These are phyloP conservation scores for Arabidopsis suecica DNA, from an alignment of 345 rosid species.

Conservation along the genomic window DNA sequence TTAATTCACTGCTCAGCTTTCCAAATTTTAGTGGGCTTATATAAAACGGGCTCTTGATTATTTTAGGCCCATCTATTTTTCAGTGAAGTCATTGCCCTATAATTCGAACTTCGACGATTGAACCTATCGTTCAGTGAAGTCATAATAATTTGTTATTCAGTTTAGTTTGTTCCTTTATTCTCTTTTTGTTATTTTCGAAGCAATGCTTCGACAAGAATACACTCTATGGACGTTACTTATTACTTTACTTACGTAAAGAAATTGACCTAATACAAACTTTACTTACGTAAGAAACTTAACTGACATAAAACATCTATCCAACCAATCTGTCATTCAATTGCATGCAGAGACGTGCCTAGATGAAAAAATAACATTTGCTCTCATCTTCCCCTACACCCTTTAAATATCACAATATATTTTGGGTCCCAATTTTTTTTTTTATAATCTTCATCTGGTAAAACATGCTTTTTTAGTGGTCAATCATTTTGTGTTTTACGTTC, in stretches of 20 bases:
- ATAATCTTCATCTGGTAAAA: too few species aligned
- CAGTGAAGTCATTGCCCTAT: too few species aligned
- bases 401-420: too few species aligned
- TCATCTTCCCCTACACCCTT: background rate
- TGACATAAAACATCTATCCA: background rate
- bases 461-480: too few species aligned
- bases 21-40: background rate
- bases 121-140: too few species aligned
- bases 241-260: background rate
- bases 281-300: background rate
- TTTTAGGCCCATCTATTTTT: conserved; percentile 13
- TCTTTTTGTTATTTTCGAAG: too few species aligned
- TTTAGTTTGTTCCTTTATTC: too few species aligned
- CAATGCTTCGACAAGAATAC: too few species aligned
- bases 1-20: background rate
- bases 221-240: background rate
- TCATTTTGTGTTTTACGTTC: too few species aligned
- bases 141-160: too few species aligned
- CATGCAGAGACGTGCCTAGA: background rate
- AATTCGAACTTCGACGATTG: too few species aligned
- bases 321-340: background rate
- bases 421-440: background rate
- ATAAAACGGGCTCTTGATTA: background rate
- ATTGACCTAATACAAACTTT: background rate
- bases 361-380: background rate